Percentiles rank a stretch among this genome's conserved stretches.
Conservation (phyloP, 106 monocot genomes). For the Chionographis japonica region DNA sequence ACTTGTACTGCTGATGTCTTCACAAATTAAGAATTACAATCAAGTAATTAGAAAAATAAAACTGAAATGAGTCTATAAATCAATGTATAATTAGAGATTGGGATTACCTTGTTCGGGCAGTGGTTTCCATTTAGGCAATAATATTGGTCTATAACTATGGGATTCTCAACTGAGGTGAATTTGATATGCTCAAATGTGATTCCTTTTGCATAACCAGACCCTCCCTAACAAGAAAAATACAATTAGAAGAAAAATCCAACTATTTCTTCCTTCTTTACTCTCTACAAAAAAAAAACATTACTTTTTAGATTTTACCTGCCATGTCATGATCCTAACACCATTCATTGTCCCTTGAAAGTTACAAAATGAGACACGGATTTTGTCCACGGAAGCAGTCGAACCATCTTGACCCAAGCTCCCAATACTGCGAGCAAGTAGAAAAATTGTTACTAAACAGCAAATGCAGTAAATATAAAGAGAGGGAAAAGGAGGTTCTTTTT, state of each 20-base stretch:
- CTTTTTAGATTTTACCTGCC: too few relatives aligned
- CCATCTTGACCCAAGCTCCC: too few relatives aligned
- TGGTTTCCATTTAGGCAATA: slow-evolving; percentile 7
- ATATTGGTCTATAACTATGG: slow-evolving; percentile 34
- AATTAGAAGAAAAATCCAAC: too few relatives aligned
- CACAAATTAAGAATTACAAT: not conserved
- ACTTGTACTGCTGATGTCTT: slow-evolving; percentile 24
- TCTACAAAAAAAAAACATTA: too few relatives aligned
- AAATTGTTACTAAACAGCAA: too few relatives aligned
- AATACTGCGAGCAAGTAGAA: not conserved
- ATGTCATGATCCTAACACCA: too few relatives aligned
- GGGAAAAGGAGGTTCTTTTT: too few relatives aligned
- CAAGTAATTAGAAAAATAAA: not conserved
- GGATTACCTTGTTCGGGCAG: slow-evolving; percentile 10
- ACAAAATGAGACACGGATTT: too few relatives aligned
- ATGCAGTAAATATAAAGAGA: too few relatives aligned
- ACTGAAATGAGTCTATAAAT: not conserved
- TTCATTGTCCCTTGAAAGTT: too few relatives aligned
- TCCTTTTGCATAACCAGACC: slow-evolving; percentile 13
- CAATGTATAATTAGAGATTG: not conserved
- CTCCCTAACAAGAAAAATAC: not conserved
- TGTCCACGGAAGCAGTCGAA: too few relatives aligned
- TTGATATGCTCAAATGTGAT: slow-evolving; percentile 18
- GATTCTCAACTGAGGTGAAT: slow-evolving; percentile 8
- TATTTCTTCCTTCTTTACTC: too few relatives aligned